Percentiles rank a stretch among this genome's conserved stretches.
phyloP scores from a whole-genome alignment of 208 protist genomes.

The Trypanosoma rangeli region DNA sequence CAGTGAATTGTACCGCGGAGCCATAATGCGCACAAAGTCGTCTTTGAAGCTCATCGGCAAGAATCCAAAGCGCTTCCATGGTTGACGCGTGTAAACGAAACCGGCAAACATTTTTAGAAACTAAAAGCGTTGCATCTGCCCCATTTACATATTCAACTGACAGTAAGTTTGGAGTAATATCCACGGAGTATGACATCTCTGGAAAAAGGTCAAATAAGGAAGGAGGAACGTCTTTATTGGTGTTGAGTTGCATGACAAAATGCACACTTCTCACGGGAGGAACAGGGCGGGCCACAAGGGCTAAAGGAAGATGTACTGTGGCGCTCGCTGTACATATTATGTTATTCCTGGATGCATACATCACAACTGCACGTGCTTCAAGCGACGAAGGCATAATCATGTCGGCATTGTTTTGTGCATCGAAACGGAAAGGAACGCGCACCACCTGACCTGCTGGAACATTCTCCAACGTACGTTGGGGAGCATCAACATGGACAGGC shows the following conservation, averaged over 20 bases:
- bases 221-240: constrained; percentile 62
- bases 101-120: constrained; percentile 90
- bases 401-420: constrained; percentile 36
- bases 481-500: constrained; percentile 43
- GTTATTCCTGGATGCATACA: constrained; percentile 37
- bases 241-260: constrained; percentile 91
- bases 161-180: constrained; percentile 66
- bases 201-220: constrained; percentile 82
- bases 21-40: constrained; percentile 54
- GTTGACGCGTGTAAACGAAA: constrained; percentile 84
- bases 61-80: constrained; percentile 88
- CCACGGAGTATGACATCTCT: constrained; percentile 57
- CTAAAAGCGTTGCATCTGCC: constrained; percentile 88
- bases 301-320: constrained; percentile 58
- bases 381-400: constrained; percentile 76
- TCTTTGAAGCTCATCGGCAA: constrained; percentile 68
- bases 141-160: constrained; percentile 84
- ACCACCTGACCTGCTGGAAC: constrained; percentile 34
- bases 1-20: constrained; percentile 36
- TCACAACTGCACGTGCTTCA: constrained; percentile 46
- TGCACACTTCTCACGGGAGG: constrained; percentile 66
- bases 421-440: constrained; percentile 46
- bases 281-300: constrained; percentile 55
- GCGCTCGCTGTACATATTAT: constrained; percentile 40
- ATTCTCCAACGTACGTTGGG: constrained; percentile 26